A percentile compares a stretch with the other conserved stretches of the same genome.
Conservation (phyloP, 2,329 filamentous ascomycete species). For the Albophoma yamanashiensis region DNA sequence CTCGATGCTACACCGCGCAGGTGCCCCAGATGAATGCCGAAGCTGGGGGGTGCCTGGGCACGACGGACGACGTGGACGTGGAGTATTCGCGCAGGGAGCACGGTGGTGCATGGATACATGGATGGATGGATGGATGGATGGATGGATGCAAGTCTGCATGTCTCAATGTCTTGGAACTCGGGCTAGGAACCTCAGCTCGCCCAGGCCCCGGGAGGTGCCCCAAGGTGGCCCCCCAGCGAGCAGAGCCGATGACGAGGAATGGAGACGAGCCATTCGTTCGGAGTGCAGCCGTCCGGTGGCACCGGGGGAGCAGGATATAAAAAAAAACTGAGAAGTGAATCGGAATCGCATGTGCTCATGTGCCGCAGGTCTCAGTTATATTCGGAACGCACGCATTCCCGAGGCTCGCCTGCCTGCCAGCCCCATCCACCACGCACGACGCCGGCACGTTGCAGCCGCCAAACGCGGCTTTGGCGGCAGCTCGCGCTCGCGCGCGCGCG, state of each 20-base stretch:
- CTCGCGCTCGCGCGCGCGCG: no score
- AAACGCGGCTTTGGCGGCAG: no score
- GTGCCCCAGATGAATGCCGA: no score
- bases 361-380: neutral
- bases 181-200: neutral
- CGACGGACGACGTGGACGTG: neutral
- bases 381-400: neutral
- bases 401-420: no score
- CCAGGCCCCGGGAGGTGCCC: neutral
- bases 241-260: neutral
- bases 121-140: neutral
- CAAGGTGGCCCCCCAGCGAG: no score
- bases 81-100: neutral
- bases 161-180: neutral
- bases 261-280: neutral
- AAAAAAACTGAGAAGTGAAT: neutral
- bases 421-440: neutral
- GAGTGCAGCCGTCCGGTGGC: no score
- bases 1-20: no score
- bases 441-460: no score
- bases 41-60: no score
- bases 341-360: neutral
- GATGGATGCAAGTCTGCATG: neutral
- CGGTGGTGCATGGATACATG: neutral
- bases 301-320: neutral